Base-by-base conservation (phyloP, 2,329 filamentous ascomycete species). In the Berkeleyomyces basicola region DNA sequence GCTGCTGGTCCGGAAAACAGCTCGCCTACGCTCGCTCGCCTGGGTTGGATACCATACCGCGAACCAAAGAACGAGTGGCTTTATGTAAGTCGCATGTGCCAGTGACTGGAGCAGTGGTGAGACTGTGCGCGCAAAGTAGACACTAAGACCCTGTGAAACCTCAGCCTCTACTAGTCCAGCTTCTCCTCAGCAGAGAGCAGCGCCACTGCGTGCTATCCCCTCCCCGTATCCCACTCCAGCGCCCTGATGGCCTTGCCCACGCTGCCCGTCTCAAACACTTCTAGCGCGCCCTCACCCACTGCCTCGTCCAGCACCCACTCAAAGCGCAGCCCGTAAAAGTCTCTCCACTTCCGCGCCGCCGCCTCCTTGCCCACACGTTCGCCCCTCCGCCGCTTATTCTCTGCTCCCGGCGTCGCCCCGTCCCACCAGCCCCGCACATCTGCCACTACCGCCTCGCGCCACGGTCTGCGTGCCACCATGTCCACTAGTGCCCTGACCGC, bases 181-280 rank as follows among this genome's bases (percentile, higher is more conserved):
- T 9, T 55, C 49, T n/a, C 7, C 16, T 49, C 7, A 23, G 2
- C 23, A 23, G 23, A 23, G 23, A 23, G 23, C 23, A 23, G 23
- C 23, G 23, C 23, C 23, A 23, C 23, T 23, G 23, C 23, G 23
- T 23, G 23, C 63, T 78, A 62, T 59, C 72, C 72, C 67, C 82
- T 77, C 64, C 88, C 79, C 9, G 23, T 23, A n/a, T 16, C 31
- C 46, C 53, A 46, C 31, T 36, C 51, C 23, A 59, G 49, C n/a
- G 46, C 39, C 37, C 61, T 59, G 7, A 63, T 37, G 36, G 82
- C 87, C 65, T 80, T 77, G 1, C 87, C 87, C n/a, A 90, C 85
- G 68, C 82, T 86, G 11, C 84, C 78, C 10, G 87, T 90, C 69
- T 88, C 82, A 70, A 91, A 91, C 11, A 88, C 73, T 72, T 91